Evolutionary conservation across 805 yeast species (phyloP).

Genomic region (Tetrapisispora taiwanensis): DNA sequence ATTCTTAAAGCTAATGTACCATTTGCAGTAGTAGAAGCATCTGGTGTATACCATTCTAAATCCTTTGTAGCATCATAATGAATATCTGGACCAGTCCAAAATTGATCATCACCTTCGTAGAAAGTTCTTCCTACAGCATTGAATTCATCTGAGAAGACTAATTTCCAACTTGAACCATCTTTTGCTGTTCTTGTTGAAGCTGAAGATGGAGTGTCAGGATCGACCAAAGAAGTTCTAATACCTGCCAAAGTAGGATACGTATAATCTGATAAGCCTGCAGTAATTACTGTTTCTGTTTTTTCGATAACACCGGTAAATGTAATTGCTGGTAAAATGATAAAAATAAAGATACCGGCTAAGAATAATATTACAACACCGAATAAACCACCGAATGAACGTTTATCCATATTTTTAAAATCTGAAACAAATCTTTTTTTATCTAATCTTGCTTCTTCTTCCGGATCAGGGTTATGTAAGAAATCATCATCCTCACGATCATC

Average conservation of each 20-base stretch:
- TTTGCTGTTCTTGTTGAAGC: constrained; percentile 42
- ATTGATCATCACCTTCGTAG: constrained; percentile 85
- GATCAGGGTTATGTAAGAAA: constrained; percentile 92
- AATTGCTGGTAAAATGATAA: constrained; percentile 71
- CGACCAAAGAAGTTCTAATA: constrained; percentile 42
- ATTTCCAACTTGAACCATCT: constrained; percentile 58
- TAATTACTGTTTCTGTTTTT: constrained; percentile 4
- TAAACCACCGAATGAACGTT: constrained; percentile 49
- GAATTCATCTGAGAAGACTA: constrained; percentile 88
- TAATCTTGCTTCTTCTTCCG: constrained; percentile 78
- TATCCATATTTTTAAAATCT: constrained; percentile 60
- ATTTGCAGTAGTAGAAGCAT: constrained; percentile 66
- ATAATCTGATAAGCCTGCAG: constrained; percentile 35
- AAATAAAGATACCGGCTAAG: constrained; percentile 52
- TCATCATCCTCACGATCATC: constrained; percentile 95
- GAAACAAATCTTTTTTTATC: constrained; percentile 58
- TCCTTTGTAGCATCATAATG: constrained; percentile 83
- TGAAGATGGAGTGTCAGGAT: constrained; percentile 50
- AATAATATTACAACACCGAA: constrained; percentile 43
- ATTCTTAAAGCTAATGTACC: constrained; percentile 61
- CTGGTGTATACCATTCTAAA: constrained; percentile 93
- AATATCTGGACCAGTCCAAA: constrained; percentile 76
- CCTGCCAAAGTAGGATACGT: constrained; percentile 43
- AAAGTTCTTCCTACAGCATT: constrained; percentile 83
- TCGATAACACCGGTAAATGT: constrained; percentile 66